A percentile compares a stretch with the other conserved stretches of the same genome.
These are phyloP conservation scores for Moricandia arvensis DNA, from an alignment of 345 rosid genomes.

Conservation along the genomic window DNA sequence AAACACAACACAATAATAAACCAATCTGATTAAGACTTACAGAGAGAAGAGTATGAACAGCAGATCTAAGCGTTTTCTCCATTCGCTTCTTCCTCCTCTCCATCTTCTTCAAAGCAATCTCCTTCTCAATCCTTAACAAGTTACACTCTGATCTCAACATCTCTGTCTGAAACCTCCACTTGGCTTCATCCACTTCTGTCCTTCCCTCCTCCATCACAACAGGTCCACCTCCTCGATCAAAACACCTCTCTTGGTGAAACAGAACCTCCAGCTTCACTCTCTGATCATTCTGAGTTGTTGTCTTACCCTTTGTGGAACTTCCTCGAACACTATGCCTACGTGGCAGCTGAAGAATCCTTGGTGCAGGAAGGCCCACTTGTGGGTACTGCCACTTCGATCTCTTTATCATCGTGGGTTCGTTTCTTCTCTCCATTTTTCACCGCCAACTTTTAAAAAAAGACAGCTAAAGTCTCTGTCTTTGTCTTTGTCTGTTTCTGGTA, in stretches of 20 bases:
- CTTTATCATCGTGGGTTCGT: not conserved
- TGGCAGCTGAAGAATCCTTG: constrained; percentile 83
- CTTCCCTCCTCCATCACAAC: constrained; percentile 42
- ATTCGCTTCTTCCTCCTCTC: constrained; percentile 72
- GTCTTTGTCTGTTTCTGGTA: constrained; percentile 12
- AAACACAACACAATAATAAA: constrained; percentile 12
- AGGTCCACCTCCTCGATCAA: constrained; percentile 27
- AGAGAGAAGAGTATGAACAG: constrained; percentile 62
- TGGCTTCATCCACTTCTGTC: constrained; percentile 42
- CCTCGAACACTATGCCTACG: constrained; percentile 56
- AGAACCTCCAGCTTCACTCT: constrained; percentile 60
- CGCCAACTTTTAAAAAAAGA: constrained; percentile 10
- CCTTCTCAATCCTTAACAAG: constrained; percentile 82
- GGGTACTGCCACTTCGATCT: constrained; percentile 76
- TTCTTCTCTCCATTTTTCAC: constrained; percentile 33
- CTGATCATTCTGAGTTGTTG: constrained; percentile 36
- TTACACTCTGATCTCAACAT: constrained; percentile 99
- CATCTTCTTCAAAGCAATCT: constrained; percentile 82
- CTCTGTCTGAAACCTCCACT: constrained; percentile 97
- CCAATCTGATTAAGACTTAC: constrained; percentile 51
- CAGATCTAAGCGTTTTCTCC: constrained; percentile 67
- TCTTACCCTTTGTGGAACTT: constrained; percentile 39
- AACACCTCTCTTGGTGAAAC: constrained; percentile 78
- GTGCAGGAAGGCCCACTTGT: constrained; percentile 40
- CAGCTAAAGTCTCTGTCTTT: not conserved